Conservation (phyloP, 352 stramenopile species). For the Pythium sukuiense region DNA sequence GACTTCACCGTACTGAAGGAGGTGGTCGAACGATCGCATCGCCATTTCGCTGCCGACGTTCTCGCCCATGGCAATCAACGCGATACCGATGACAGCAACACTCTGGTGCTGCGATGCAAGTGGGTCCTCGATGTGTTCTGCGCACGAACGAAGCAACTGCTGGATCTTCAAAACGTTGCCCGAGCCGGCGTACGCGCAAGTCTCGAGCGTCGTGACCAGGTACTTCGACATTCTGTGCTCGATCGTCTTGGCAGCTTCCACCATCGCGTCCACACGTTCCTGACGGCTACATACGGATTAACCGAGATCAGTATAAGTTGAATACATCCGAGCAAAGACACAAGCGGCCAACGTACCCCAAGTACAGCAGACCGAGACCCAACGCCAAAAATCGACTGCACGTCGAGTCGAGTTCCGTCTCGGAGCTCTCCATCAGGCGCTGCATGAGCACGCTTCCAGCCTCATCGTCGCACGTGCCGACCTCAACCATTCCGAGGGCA, state of each 20-base stretch:
- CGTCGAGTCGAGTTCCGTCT: constrained; percentile 96
- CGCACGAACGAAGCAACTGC: constrained; percentile 96
- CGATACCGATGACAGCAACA: constrained; percentile 97
- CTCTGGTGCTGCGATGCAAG: constrained; percentile 86
- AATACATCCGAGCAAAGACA: too few species aligned
- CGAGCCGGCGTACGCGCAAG: constrained; percentile 97
- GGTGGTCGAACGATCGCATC: constrained; percentile 98
- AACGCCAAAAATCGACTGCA: constrained; percentile 96
- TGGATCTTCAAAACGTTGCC: constrained; percentile 99
- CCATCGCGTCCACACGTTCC: constrained; percentile 97
- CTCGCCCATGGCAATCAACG: constrained; percentile 98
- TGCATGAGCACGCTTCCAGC: constrained; percentile 96
- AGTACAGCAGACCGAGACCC: constrained; percentile 96
- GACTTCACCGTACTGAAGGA: constrained; percentile 99
- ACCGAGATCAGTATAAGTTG: too few species aligned
- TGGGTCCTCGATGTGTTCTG: constrained; percentile 94
- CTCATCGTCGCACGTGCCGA: constrained; percentile 97
- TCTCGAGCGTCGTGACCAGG: constrained; percentile 96
- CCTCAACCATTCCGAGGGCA: constrained; percentile 97
- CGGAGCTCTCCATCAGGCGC: constrained; percentile 97
- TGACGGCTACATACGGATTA: constrained; percentile 65
- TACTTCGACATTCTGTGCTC: constrained; percentile 98
- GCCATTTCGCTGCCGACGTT: constrained; percentile 98
- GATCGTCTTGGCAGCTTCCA: constrained; percentile 98
- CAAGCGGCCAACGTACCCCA: constrained; percentile 87